A percentile compares a stretch with the other conserved stretches of the same genome.
phyloP scores from a whole-genome alignment of 2,329 filamentous ascomycete species.

The Calonectria multiphialidica region DNA sequence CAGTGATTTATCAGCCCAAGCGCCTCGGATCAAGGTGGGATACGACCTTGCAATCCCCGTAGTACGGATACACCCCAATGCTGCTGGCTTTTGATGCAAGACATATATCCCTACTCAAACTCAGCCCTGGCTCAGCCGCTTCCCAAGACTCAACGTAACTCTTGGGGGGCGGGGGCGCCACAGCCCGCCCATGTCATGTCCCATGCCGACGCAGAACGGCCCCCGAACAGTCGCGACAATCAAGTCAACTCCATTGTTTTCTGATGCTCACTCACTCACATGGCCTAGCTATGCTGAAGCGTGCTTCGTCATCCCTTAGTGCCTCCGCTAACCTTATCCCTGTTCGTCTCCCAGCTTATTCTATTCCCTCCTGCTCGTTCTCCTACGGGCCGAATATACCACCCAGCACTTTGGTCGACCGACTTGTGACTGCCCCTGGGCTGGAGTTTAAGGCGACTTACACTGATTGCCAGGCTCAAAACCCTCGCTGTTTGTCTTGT shows the following conservation, averaged over 20 bases:
- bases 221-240: slow-evolving; percentile 11
- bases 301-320: slow-evolving; percentile 18
- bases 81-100: slow-evolving; percentile 10
- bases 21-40: not conserved
- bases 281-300: not conserved
- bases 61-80: not conserved
- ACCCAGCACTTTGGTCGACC: slow-evolving; percentile 19
- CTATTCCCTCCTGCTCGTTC: slow-evolving; percentile 6
- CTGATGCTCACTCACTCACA: slow-evolving; percentile 1
- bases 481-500: not conserved
- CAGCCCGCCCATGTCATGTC: not conserved
- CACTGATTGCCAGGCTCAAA: not conserved
- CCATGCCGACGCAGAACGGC: slow-evolving; percentile 2
- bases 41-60: not conserved
- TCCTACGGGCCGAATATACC: slow-evolving; percentile 30
- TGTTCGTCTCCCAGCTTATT: slow-evolving; percentile 12
- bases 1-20: not conserved
- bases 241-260: not conserved
- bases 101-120: not conserved
- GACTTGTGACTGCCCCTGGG: slow-evolving; percentile 10
- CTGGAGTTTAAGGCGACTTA: slow-evolving; percentile 14
- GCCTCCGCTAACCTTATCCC: slow-evolving; percentile 1
- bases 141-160: not conserved
- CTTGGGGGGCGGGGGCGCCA: not conserved
- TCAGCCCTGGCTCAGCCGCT: slow-evolving; percentile 23